A percentile compares a stretch with the other conserved stretches of the same genome.
Evolutionary conservation across 495 filamentous ascomycete species (phyloP).

Genomic region (Hyaloscypha finlandica): DNA sequence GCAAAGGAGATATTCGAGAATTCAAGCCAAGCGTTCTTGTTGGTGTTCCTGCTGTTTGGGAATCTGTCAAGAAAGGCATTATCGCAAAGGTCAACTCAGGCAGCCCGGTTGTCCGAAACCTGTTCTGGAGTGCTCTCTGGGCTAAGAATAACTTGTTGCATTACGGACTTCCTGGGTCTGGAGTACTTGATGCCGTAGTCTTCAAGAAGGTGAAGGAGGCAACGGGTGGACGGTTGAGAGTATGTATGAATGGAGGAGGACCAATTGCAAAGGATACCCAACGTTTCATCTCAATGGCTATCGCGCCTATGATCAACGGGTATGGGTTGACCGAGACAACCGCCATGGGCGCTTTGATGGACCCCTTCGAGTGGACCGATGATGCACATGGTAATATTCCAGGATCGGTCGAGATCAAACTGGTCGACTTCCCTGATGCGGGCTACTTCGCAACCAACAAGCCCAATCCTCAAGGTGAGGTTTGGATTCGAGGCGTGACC

Average conservation of each 20-base stretch:
- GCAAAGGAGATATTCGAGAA: constrained; percentile 93
- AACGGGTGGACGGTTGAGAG: constrained; percentile 77
- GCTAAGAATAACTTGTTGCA: constrained; percentile 80
- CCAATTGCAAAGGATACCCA: constrained; percentile 86
- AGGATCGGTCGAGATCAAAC: constrained; percentile 84
- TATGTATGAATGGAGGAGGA: constrained; percentile 86
- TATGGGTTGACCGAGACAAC: constrained; percentile 95
- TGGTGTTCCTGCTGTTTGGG: constrained; percentile 96
- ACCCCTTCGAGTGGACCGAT: constrained; percentile 87
- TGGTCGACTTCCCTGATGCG: constrained; percentile 93
- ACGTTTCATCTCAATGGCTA: constrained; percentile 84
- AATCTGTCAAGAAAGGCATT: constrained; percentile 97
- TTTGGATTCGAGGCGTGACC: constrained; percentile 84
- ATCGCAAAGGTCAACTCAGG: constrained; percentile 79
- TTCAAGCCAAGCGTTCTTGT: constrained; percentile 90
- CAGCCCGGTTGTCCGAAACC: constrained; percentile 68
- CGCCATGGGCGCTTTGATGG: constrained; percentile 91
- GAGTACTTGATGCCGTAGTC: constrained; percentile 72
- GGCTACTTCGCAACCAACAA: constrained; percentile 86
- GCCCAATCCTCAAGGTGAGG: constrained; percentile 88
- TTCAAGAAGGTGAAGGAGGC: constrained; percentile 93
- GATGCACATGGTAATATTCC: constrained; percentile 79
- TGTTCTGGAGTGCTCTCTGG: constrained; percentile 92
- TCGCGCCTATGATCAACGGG: constrained; percentile 87
- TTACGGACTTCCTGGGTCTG: constrained; percentile 72